A percentile compares a stretch with the other conserved stretches of the same genome.
Evolutionary conservation across 2,329 filamentous ascomycete genomes (phyloP).

Genomic region (Neofusicoccum ribis): DNA sequence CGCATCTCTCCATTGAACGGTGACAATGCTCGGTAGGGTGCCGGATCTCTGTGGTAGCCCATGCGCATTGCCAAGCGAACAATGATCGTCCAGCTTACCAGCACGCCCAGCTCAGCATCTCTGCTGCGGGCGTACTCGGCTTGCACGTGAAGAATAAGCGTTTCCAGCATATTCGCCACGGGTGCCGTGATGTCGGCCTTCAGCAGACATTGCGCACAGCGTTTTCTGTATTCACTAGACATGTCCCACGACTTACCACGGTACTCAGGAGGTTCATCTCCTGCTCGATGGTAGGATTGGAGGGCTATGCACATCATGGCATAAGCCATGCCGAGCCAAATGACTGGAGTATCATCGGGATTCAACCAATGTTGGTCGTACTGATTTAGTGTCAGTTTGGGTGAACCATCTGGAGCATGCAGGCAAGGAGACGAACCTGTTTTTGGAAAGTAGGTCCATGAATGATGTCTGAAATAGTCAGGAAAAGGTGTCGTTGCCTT

Average conservation of each 20-base stretch:
- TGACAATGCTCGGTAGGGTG: slow-evolving; percentile 69
- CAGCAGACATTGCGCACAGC: slow-evolving; percentile 76
- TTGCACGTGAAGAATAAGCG: slow-evolving; percentile 72
- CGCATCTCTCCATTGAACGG: slow-evolving; percentile 75
- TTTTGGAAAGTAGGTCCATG: slow-evolving; percentile 75
- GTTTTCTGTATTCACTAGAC: slow-evolving; percentile 60
- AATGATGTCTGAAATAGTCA: slow-evolving; percentile 37
- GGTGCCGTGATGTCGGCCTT: slow-evolving; percentile 77
- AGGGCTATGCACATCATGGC: slow-evolving; percentile 75
- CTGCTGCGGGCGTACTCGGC: slow-evolving; percentile 72
- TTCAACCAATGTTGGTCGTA: slow-evolving; percentile 70
- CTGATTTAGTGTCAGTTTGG: slow-evolving; percentile 29
- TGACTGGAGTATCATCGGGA: slow-evolving; percentile 69
- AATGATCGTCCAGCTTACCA: slow-evolving; percentile 61
- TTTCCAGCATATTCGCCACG: slow-evolving; percentile 74
- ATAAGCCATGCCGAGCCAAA: slow-evolving; percentile 78
- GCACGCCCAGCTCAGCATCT: slow-evolving; percentile 70
- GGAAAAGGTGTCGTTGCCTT: no score
- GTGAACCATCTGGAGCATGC: no score
- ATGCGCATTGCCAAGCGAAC: slow-evolving; percentile 67
- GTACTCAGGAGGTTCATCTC: slow-evolving; percentile 78
- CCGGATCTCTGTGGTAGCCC: slow-evolving; percentile 77
- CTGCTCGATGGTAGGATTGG: slow-evolving; percentile 76
- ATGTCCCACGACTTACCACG: slow-evolving; percentile 60
- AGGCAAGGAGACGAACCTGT: slow-evolving; percentile 20